Evolutionary conservation across 257 asterid genomes (phyloP), one percentile per base, ranked within the genome.

Genomic region (Cruciata laevipes): DNA sequence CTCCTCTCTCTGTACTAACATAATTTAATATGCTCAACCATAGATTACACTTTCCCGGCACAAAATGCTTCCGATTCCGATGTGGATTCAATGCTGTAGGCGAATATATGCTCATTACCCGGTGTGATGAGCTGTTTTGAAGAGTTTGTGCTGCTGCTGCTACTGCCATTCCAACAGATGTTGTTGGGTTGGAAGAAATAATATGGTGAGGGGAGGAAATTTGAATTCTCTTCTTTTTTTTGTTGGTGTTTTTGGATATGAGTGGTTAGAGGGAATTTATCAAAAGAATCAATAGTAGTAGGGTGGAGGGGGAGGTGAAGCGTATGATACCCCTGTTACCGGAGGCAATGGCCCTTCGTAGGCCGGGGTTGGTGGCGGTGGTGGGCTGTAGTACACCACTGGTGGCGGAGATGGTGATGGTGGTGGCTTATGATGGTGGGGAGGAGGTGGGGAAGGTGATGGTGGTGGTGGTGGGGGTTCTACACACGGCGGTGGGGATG

Each of bases 221-320:
- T 67, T 44, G 63, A 31, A 73, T 47, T 27, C 17, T 14, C 6
- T 21, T 56, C 52, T 30, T 44, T 53, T 59, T 37, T 62, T 57
- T 30, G 44, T 55, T 74, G 69, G 59, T 16, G 23, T 16, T 21
- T 30, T 77, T 25, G 7, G 73, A 71, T 47, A 71, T 47, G 81
- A 78, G 67, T 58, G 75, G 82, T 76, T 75, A 73, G 88, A 81
- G 76, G 84, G 68, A 73, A 80, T 65, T 69, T 76, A 80, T 70
- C 79, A 67, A 86, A 87, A 82, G 87, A 90, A 84, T 90, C 84
- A 90, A 82, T 90, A 90, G 72, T 90, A 90, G 72, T 71, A 88
- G 79, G 96, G 95, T 23, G 97, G 97, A 33, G 97, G 97, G 0
- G 97, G 97, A 18, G 97, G 97, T 44, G 97, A 90, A 23, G 97